phyloP scores from a whole-genome alignment of 108 stramenopile species.

The Schizochytrium sp. region DNA sequence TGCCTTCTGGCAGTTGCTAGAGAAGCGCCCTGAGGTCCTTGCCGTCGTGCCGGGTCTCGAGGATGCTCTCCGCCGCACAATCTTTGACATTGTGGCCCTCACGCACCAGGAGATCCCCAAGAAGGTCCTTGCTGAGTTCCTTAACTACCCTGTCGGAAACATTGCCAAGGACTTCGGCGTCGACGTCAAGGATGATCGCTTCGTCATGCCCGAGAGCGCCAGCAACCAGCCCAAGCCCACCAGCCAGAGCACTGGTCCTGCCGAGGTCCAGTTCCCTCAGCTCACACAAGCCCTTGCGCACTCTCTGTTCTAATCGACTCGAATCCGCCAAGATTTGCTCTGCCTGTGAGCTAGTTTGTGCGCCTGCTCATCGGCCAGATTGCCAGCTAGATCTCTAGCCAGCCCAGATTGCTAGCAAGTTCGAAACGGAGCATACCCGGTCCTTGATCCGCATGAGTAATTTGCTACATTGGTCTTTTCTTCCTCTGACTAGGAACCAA shows the following conservation, averaged over 20 bases:
- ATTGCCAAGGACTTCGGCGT: constrained; percentile 36
- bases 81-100: constrained; percentile 14
- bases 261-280: constrained; percentile 46
- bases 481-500: too few relatives aligned
- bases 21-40: constrained; percentile 46
- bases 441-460: too few relatives aligned
- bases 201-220: neutral
- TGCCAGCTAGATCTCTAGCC: too few relatives aligned
- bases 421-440: too few relatives aligned
- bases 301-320: constrained; percentile 14
- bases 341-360: too few relatives aligned
- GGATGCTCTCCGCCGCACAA: constrained; percentile 34
- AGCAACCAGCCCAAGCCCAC: constrained; percentile 45
- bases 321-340: neutral
- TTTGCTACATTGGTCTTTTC: too few relatives aligned
- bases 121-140: neutral
- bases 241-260: neutral
- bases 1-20: constrained; percentile 53
- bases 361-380: too few relatives aligned
- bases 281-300: constrained; percentile 33
- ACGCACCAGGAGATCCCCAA: constrained; percentile 54
- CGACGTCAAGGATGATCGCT: constrained; percentile 8
- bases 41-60: constrained; percentile 41
- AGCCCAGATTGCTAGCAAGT: too few relatives aligned
- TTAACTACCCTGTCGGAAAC: constrained; percentile 53